Evolutionary conservation across 441 rosid genomes (phyloP), one percentile per base, ranked within the genome.

Genomic region (Erodium chrysanthum): DNA sequence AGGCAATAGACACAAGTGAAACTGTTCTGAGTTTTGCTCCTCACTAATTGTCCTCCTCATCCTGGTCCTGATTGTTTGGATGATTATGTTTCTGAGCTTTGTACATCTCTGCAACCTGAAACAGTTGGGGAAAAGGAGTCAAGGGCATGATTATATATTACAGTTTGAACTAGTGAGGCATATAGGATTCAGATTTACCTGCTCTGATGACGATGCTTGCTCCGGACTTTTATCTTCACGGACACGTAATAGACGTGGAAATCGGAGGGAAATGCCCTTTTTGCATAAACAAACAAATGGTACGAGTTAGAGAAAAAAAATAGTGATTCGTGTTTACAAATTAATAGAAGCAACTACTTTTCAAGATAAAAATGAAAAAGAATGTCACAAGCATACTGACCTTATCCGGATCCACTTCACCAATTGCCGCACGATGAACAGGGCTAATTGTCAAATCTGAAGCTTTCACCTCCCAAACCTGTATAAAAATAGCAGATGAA

Each of bases 381-480:
- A 17, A 17, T 52, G 5, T 14, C 17, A 8, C 17, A 52, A 4
- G 59, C 22, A 52, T 52, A 7, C 58, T 42, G 75, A 93, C 98
- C 98, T 91, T 91, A 66, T 82, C 86, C 58, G 84, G 78, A 80
- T 91, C 92, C 60, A 89, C 96, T 54, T 77, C 73, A 70, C 96
- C 97, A 33, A 83, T 78, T 69, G 98, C 97, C 31, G 98, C 96
- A 78, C 83, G 78, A 77, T 91, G 81, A 74, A 88, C 96, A 66
- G 97, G 98, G 74, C 97, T 93, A 72, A 90, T 84, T 27, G 96
- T 88, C 75, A 91, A 77, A 77, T 93, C 97, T 66, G 97, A 96
- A 77, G 95, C 98, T 83, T 91, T 91, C 70, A 93, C 98, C 84
- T 93, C 97, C 97, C 98, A 93, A 15, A 91, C 97, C 97, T 91